Percentiles rank a stretch among this genome's conserved stretches.
phyloP scores from a whole-genome alignment of 164 flowering plant genomes.

The Berberis vulgaris region DNA sequence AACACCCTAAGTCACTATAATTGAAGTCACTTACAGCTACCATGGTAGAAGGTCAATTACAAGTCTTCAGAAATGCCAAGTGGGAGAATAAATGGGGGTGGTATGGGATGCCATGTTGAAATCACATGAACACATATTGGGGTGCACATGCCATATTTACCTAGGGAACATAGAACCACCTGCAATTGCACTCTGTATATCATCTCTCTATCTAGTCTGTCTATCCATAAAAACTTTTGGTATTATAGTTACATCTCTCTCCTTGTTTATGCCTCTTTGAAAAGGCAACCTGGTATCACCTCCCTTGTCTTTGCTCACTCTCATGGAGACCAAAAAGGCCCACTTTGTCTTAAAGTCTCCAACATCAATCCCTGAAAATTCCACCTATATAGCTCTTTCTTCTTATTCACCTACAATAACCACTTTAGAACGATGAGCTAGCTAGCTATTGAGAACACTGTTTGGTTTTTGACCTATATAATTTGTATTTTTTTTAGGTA shows the following conservation, averaged over 20 bases:
- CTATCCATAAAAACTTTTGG: not conserved
- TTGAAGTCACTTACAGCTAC: too few species aligned
- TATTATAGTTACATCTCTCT: not conserved
- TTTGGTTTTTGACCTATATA: too few species aligned
- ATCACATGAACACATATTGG: too few species aligned
- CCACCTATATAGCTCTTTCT: too few species aligned
- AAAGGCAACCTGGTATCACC: slow-evolving; percentile 5
- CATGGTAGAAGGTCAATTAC: too few species aligned
- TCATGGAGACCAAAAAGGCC: not conserved
- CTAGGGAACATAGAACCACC: slow-evolving; percentile 1
- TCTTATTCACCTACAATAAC: too few species aligned
- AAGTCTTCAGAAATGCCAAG: too few species aligned
- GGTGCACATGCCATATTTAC: not conserved
- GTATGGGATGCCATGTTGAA: not conserved
- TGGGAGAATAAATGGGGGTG: not conserved
- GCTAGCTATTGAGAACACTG: too few species aligned
- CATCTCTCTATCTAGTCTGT: not conserved
- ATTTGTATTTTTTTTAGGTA: too few species aligned
- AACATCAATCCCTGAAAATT: too few species aligned
- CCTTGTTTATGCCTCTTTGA: not conserved
- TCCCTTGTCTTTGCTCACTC: slow-evolving; percentile 1
- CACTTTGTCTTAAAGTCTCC: not conserved
- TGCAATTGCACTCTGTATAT: not conserved
- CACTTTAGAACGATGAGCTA: too few species aligned
- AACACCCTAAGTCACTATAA: too few species aligned